Evolutionary conservation across 257 asterid species (phyloP), one percentile per base, ranked within the genome.

Genomic region (Scutellaria baicalensis): DNA sequence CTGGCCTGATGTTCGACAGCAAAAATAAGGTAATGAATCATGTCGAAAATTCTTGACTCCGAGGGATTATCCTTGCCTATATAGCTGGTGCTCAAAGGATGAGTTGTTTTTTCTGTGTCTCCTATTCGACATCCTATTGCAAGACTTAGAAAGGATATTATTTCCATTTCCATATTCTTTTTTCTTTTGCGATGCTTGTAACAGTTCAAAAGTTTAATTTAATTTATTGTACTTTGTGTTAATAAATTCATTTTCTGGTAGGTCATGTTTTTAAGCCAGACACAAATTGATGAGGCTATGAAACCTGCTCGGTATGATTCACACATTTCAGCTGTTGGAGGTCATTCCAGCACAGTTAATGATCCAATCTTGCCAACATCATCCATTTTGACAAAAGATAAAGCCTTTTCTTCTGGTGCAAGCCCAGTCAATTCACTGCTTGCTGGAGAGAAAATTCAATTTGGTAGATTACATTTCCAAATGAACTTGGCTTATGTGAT

Each of bases 361-460:
- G 96, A 86, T 70, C 82, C 89, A 68, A 72, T 82, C 58, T 79
- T 87, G 82, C 78, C 84, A 14, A 69, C 88, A 14, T 59, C 96
- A 57, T 83, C 92, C 64, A 76, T 86, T 68, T 77, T 86, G 75
- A 40, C 81, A 5, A 88, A 86, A 75, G 99, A 91, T 63, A 84
- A 86, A 77, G 45, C 93, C 6, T 83, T 84, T 73, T 77, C 94
- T 38, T 83, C 89, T 68, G 83, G 88, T 77, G 79, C 96, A 64
- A 89, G 96, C 67, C 96, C 97, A 75, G 83, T 91, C 69, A 87
- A 84, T 82, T 93, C 99, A 59, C 80, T 94, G 77, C 96, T 91
- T 67, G 96, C 97, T 63, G 97, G 96, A 72, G 99, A 94, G 84
- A 89, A 85, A 80, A 94, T 94, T 72, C 98, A 89, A 82, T 94